Conservation (phyloP, 305 asterid genomes). For the Caryopteris hybrid region DNA sequence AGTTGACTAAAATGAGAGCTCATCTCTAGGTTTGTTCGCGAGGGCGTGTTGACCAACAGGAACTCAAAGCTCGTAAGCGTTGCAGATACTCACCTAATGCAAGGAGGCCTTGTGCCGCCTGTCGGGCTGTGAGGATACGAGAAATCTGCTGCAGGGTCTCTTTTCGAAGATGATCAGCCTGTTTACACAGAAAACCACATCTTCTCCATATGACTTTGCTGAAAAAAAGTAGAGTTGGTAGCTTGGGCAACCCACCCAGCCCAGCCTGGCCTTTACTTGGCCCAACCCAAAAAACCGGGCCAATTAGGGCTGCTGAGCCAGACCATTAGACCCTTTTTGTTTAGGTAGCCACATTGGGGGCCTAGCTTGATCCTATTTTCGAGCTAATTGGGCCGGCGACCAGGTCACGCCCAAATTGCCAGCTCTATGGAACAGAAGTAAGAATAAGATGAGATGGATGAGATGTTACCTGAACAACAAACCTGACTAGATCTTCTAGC, state of each 20-base stretch:
- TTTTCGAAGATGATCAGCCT: conserved; percentile 92
- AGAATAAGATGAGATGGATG: not conserved
- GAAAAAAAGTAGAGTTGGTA: not conserved
- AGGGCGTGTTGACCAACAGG: conserved; percentile 48
- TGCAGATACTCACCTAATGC: conserved; percentile 73
- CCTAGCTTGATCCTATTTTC: too few relatives aligned
- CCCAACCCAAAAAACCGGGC: too few relatives aligned
- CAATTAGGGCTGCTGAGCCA: too few relatives aligned
- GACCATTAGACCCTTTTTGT: too few relatives aligned
- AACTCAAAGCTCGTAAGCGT: conserved; percentile 65
- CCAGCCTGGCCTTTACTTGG: too few relatives aligned
- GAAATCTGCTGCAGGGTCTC: conserved; percentile 67
- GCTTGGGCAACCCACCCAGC: not conserved
- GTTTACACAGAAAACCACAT: conserved; percentile 4
- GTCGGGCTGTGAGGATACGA: conserved; percentile 46
- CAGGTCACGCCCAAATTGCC: not conserved
- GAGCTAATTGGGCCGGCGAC: not conserved
- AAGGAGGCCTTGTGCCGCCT: conserved; percentile 70
- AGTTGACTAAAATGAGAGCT: not conserved
- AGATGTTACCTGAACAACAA: conserved; percentile 68
- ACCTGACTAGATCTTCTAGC: conserved; percentile 59
- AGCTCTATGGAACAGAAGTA: not conserved
- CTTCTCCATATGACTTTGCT: not conserved
- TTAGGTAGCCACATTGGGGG: too few relatives aligned
- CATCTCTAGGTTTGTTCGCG: conserved; percentile 33